Percentiles rank a stretch among this genome's conserved stretches.
These are phyloP conservation scores for Psilocybe cyanescens DNA, from an alignment of 768 basidiomycete genomes.

Conservation along the genomic window DNA sequence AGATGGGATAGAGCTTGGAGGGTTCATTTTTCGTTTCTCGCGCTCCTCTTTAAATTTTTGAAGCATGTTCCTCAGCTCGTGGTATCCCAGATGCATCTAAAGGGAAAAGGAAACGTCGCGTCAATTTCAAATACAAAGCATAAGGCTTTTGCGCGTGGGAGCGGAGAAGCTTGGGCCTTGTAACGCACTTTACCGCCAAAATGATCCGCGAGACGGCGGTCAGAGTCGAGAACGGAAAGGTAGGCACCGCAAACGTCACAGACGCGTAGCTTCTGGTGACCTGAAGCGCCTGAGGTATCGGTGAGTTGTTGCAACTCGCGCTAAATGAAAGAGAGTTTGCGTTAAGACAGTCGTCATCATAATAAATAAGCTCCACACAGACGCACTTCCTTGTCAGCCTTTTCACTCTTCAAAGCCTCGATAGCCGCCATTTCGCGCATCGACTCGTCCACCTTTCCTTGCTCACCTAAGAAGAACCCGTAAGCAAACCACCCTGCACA, in stretches of 20 bases:
- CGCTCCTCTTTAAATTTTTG: conserved; percentile 89
- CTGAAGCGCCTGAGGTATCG: conserved; percentile 97
- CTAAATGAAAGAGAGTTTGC: conserved; percentile 38
- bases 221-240: conserved; percentile 95
- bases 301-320: conserved; percentile 95
- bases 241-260: conserved; percentile 99
- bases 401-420: conserved; percentile 96
- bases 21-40: conserved; percentile 73
- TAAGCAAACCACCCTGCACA: conserved; percentile 14
- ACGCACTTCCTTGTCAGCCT: conserved; percentile 90
- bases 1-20: conserved; percentile 44
- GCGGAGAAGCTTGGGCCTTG: conserved; percentile 11
- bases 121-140: conserved; percentile 19
- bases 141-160: conserved; percentile 27
- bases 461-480: conserved; percentile 66
- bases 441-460: conserved; percentile 99
- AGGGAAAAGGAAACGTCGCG: conserved; percentile 5
- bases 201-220: conserved; percentile 97
- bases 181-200: conserved; percentile 95
- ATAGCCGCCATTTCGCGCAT: conserved; percentile 98
- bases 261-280: conserved; percentile 99
- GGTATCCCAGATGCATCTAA: conserved; percentile 99
- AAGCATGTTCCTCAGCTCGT: conserved; percentile 95
- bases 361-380: conserved; percentile 9
- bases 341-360: conserved; percentile 8